A percentile compares a stretch with the other conserved stretches of the same genome.
phyloP scores from a whole-genome alignment of 2,329 filamentous ascomycete species.

The Penicillium sp. region DNA sequence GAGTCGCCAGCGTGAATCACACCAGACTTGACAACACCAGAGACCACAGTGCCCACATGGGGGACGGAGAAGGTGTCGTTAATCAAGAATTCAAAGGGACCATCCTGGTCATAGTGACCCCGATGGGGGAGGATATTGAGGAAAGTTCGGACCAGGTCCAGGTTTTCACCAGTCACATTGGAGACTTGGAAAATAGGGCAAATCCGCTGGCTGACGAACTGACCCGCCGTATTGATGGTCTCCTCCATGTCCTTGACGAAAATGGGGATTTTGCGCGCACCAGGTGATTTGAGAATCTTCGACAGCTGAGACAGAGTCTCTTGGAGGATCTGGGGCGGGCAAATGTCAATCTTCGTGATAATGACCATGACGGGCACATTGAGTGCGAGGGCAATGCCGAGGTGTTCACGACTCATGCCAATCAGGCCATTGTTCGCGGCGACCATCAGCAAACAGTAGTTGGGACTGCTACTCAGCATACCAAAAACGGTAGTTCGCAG shows the following conservation, averaged over 20 bases:
- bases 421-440: slow-evolving; percentile 96
- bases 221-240: slow-evolving; percentile 90
- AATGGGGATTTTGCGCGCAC: slow-evolving; percentile 90
- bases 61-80: slow-evolving; percentile 99
- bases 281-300: slow-evolving; percentile 90
- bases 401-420: slow-evolving; percentile 97
- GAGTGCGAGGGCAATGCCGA: slow-evolving; percentile 89
- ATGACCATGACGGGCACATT: slow-evolving; percentile 98
- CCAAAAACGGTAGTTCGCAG: slow-evolving; percentile 95
- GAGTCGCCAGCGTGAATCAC: slow-evolving; percentile 88
- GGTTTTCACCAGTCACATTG: slow-evolving; percentile 89
- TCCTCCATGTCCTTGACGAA: slow-evolving; percentile 91
- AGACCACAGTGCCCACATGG: slow-evolving; percentile 94
- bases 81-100: slow-evolving; percentile 89
- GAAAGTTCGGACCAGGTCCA: slow-evolving; percentile 89
- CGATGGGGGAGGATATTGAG: slow-evolving; percentile 94
- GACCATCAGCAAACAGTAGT: slow-evolving; percentile 98
- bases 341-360: slow-evolving; percentile 98
- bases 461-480: slow-evolving; percentile 87
- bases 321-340: slow-evolving; percentile 89
- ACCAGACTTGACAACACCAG: slow-evolving; percentile 85
- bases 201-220: slow-evolving; percentile 93
- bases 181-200: slow-evolving; percentile 98
- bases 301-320: slow-evolving; percentile 90
- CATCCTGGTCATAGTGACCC: slow-evolving; percentile 84